Evolutionary conservation across 306 rosid species (phyloP).

Genomic region (Canavalia ensiformis): DNA sequence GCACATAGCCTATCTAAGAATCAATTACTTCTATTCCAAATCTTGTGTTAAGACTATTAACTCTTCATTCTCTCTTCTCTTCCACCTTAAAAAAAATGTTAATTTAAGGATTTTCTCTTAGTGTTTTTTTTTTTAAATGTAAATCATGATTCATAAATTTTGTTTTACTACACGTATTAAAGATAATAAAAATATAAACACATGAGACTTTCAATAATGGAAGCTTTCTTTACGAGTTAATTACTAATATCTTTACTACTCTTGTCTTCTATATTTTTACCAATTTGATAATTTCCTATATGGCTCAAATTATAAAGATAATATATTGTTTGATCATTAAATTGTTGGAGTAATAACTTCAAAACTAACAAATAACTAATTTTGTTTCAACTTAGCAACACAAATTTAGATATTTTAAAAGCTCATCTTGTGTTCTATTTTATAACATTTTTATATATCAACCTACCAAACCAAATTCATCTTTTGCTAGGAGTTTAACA

Average conservation of each 20-base stretch:
- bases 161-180: constrained; percentile 60
- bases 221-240: constrained; percentile 38
- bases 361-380: no score
- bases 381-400: no score
- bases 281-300: constrained; percentile 9
- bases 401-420: no score
- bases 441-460: no score
- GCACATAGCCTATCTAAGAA: neutral
- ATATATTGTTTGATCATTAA: constrained; percentile 40
- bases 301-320: constrained; percentile 31
- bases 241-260: constrained; percentile 32
- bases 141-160: constrained; percentile 15
- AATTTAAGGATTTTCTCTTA: neutral
- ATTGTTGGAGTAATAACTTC: no score
- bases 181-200: constrained; percentile 47
- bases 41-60: neutral
- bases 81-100: neutral
- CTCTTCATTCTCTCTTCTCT: neutral
- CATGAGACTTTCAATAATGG: constrained; percentile 38
- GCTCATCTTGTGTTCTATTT: no score
- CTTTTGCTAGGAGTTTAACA: no score
- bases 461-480: no score
- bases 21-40: neutral
- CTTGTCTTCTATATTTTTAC: neutral
- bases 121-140: neutral